phyloP scores from a whole-genome alignment of 768 basidiomycete genomes.

The Lactifluus piperatus region DNA sequence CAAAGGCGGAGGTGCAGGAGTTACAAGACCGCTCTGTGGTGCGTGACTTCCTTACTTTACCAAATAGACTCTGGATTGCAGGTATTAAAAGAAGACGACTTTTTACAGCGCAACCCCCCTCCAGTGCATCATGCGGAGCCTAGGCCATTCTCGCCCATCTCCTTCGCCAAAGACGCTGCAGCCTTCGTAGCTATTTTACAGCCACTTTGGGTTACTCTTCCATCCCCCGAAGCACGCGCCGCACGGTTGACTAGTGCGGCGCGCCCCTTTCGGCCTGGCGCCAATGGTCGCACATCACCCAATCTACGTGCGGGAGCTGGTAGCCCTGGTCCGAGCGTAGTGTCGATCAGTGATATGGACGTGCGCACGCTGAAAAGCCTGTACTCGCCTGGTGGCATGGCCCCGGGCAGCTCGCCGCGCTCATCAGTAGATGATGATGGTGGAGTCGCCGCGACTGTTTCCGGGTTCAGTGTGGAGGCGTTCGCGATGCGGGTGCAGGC shows the following conservation, averaged over 20 bases:
- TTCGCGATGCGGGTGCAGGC: constrained; percentile 74
- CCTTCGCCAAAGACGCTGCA: constrained; percentile 37
- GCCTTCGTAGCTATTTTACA: constrained; percentile 54
- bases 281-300: constrained; percentile 22
- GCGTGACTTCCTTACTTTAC: constrained; percentile 27
- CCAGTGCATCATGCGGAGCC: not conserved
- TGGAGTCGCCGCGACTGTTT: constrained; percentile 12
- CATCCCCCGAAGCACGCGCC: constrained; percentile 76
- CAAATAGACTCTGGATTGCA: not conserved
- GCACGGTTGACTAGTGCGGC: constrained; percentile 44
- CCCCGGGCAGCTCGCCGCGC: constrained; percentile 13
- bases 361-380: constrained; percentile 78
- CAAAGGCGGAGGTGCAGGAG: constrained; percentile 20
- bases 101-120: constrained; percentile 9
- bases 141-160: constrained; percentile 19
- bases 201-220: constrained; percentile 74
- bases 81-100: not conserved
- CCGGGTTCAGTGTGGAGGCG: constrained; percentile 63
- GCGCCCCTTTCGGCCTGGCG: constrained; percentile 36
- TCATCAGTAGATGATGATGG: constrained; percentile 13
- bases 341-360: constrained; percentile 75
- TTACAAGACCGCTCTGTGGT: constrained; percentile 19
- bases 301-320: constrained; percentile 26
- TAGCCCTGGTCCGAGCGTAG: constrained; percentile 29
- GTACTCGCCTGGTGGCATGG: constrained; percentile 40